phyloP scores from a whole-genome alignment of 1,284 basidiomycete species.

The Cutaneotrichosporon sp. region DNA sequence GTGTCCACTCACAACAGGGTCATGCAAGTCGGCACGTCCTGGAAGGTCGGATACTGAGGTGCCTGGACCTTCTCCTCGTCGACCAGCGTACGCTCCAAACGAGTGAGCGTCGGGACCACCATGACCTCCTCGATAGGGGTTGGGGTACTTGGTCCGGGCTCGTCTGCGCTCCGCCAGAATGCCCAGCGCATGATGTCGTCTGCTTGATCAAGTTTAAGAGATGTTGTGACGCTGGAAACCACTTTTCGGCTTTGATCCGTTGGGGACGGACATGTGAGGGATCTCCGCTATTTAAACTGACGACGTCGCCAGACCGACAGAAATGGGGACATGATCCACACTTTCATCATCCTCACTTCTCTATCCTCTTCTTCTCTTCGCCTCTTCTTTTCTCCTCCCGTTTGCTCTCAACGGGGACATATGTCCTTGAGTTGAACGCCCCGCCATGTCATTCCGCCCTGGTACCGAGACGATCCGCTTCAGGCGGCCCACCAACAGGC shows the following conservation, averaged over 20 bases:
- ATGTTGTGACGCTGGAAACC: background rate
- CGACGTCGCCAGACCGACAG: constrained; percentile 1
- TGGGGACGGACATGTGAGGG: background rate
- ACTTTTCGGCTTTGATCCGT: background rate
- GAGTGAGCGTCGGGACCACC: constrained; percentile 27
- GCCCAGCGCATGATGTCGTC: constrained; percentile 20
- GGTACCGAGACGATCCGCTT: constrained; percentile 52
- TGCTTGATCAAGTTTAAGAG: background rate
- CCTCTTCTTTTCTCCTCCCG: background rate
- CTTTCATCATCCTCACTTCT: background rate
- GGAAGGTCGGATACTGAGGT: constrained; percentile 62
- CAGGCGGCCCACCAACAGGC: constrained; percentile 41
- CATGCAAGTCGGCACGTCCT: constrained; percentile 79
- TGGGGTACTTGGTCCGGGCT: constrained; percentile 7
- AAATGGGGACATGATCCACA: background rate
- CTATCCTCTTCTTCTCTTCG: background rate
- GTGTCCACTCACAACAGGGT: constrained; percentile 59
- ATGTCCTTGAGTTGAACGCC: background rate
- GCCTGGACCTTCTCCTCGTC: constrained; percentile 51
- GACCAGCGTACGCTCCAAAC: constrained; percentile 39
- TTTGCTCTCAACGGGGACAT: background rate
- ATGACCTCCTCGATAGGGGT: constrained; percentile 1
- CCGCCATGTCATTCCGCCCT: constrained; percentile 30
- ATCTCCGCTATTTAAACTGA: background rate
- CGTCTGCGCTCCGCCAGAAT: constrained; percentile 12